These are phyloP conservation scores for Mycena sp. DNA, from an alignment of 1,284 basidiomycete species.

Conservation along the genomic window DNA sequence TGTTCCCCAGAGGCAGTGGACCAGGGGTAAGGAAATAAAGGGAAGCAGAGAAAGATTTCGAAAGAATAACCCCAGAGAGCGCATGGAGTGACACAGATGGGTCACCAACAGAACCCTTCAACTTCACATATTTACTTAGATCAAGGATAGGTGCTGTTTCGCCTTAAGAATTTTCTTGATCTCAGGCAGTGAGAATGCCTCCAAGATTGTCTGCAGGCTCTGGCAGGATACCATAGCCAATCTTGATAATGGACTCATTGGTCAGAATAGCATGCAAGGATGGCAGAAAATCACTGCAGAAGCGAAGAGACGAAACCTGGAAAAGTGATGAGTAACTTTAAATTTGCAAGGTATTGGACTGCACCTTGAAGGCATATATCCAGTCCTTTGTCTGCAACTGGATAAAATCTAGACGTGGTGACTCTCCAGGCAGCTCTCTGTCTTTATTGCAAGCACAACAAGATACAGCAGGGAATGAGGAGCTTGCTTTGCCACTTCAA, in stretches of 20 bases:
- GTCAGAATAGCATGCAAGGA: slow-evolving; percentile 1
- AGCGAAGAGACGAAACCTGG: not conserved
- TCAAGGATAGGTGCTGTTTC: not conserved
- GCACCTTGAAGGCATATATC: not conserved
- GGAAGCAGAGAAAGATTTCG: not conserved
- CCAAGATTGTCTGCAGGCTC: not conserved
- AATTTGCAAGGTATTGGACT: not conserved
- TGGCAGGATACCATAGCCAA: not conserved
- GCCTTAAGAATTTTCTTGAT: not conserved
- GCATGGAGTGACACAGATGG: slow-evolving; percentile 4
- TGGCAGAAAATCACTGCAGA: not conserved
- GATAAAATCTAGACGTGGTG: not conserved
- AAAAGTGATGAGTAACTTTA: not conserved
- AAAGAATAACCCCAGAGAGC: slow-evolving; percentile 1
- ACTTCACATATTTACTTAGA: not conserved
- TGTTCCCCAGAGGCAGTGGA: not conserved
- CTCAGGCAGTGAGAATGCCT: not conserved
- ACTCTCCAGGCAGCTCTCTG: not conserved
- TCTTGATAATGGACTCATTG: not conserved
- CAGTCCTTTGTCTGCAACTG: slow-evolving; percentile 1
- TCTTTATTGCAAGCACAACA: not conserved
- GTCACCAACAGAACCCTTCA: slow-evolving; percentile 3
- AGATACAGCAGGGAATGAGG: not conserved
- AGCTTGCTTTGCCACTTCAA: not conserved
- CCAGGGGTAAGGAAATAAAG: not conserved